Evolutionary conservation across 495 filamentous ascomycete genomes (phyloP).

Genomic region (Aspergillus taichungensis): DNA sequence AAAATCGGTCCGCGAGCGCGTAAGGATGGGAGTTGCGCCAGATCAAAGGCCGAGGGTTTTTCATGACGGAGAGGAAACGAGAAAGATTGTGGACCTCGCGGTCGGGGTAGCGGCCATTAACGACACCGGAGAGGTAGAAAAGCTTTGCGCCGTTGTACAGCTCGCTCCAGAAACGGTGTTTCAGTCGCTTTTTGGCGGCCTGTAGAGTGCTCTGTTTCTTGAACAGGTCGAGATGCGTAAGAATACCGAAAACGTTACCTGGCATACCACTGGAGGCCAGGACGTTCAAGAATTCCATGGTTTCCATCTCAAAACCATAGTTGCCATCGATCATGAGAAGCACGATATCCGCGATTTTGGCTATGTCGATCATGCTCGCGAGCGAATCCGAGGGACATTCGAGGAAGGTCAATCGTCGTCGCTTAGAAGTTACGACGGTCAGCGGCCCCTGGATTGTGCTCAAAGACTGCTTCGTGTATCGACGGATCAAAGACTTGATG

Average conservation of each 20-base stretch:
- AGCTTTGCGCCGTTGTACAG: conserved; percentile 93
- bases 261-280: conserved; percentile 89
- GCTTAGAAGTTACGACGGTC: conserved; percentile 90
- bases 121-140: conserved; percentile 90
- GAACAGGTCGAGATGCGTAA: conserved; percentile 94
- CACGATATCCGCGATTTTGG: conserved; percentile 95
- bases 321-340: conserved; percentile 97
- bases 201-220: conserved; percentile 81
- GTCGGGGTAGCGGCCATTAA: conserved; percentile 94
- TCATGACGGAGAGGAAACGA: conserved; percentile 95
- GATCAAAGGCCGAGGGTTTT: conserved; percentile 90
- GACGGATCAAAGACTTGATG: conserved; percentile 83
- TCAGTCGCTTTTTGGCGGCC: conserved; percentile 88
- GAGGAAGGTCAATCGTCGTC: conserved; percentile 84
- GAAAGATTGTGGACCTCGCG: conserved; percentile 93
- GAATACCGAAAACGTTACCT: conserved; percentile 93
- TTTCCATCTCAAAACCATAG: conserved; percentile 99
- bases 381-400: conserved; percentile 92
- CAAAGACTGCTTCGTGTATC: conserved; percentile 93
- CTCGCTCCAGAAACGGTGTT: conserved; percentile 93
- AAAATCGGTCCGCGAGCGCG: conserved; percentile 81
- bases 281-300: conserved; percentile 97
- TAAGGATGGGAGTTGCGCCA: conserved; percentile 97
- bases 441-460: conserved; percentile 83
- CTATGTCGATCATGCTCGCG: conserved; percentile 88